Conservation (phyloP, 495 filamentous ascomycete species). For the Cetradonia linearis region DNA sequence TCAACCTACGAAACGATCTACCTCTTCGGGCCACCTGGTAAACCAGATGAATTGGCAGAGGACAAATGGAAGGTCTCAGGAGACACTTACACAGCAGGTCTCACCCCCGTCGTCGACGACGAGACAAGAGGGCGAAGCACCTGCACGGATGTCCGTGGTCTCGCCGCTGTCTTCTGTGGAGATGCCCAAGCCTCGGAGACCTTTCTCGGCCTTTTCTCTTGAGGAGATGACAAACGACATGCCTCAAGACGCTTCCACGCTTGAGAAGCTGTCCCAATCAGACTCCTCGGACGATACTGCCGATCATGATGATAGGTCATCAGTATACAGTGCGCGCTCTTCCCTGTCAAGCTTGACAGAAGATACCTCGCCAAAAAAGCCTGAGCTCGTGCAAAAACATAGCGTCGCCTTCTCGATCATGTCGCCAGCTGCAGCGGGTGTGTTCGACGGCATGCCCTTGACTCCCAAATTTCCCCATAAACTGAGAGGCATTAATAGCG, state of each 20-base stretch:
- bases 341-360: conserved; percentile 26
- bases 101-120: conserved; percentile 24
- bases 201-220: conserved; percentile 25
- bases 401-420: conserved; percentile 32
- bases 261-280: conserved; percentile 16
- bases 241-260: conserved; percentile 13
- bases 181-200: conserved; percentile 28
- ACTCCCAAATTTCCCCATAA: conserved; percentile 19
- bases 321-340: conserved; percentile 26
- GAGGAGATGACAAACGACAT: conserved; percentile 24
- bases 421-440: conserved; percentile 33
- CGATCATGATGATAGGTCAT: conserved; percentile 26
- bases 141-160: conserved; percentile 24
- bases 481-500: conserved; percentile 20
- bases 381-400: conserved; percentile 8
- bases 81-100: conserved; percentile 14
- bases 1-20: conserved; percentile 14
- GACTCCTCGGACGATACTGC: conserved; percentile 27
- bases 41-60: conserved; percentile 20
- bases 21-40: conserved; percentile 19
- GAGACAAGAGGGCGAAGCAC: conserved; percentile 13
- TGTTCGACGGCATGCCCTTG: conserved; percentile 32
- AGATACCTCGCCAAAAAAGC: conserved; percentile 14
- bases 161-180: conserved; percentile 28
- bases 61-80: conserved; percentile 10